Base-by-base conservation (phyloP, 2,329 filamentous ascomycete genomes). In the Chaetomiaceae sp. region DNA sequence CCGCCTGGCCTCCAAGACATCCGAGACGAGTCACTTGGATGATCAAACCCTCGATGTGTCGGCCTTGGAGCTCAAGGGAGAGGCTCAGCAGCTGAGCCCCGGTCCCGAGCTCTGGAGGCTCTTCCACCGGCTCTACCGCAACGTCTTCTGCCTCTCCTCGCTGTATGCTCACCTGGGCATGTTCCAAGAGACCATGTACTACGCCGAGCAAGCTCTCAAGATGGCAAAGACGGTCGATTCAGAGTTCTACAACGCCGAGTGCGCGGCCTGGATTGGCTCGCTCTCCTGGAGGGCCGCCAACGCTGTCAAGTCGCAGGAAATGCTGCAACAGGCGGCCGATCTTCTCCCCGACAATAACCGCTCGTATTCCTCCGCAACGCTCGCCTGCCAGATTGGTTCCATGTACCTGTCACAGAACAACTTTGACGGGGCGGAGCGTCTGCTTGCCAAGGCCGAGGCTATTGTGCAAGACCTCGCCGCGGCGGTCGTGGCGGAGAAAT, bases 151-250 rank as follows among this genome's bases (percentile, higher is more conserved):
- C 51, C 78, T 96, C 3, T 89, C 89, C 0, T 78, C 79, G 4
- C 73, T 95, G 1, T 96, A 91, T 60, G 82, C 86, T 1, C 86
- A 95, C 57, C 80, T 93, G 56, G 93, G 93, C 23, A 79, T 95
- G 69, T 89, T 90, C 57, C 84, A 89, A 54, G 92, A 97, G 65
- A 92, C 92, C 2, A 71, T 92, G 0, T 93, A 91, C 65, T 95
- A 95, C 59, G 85, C 86, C 1, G 86, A 96, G 59, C 87, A 93
- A 60, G 90, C 90, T 0, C 75, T 86, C 48, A 89, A 86, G 61
- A 79, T 95, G 53, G 88, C 88, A 19, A 76, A 78, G 52, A 81
- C 78, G n/a, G 79, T 87, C 8, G 73, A 78, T 42, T 83, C 86
- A 0, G 74, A 78, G 31, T 74, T 83, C 12, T 78, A 79, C 59